These are phyloP conservation scores for Fusarium ramigenum DNA, from an alignment of 2,329 filamentous ascomycete species.

Conservation along the genomic window DNA sequence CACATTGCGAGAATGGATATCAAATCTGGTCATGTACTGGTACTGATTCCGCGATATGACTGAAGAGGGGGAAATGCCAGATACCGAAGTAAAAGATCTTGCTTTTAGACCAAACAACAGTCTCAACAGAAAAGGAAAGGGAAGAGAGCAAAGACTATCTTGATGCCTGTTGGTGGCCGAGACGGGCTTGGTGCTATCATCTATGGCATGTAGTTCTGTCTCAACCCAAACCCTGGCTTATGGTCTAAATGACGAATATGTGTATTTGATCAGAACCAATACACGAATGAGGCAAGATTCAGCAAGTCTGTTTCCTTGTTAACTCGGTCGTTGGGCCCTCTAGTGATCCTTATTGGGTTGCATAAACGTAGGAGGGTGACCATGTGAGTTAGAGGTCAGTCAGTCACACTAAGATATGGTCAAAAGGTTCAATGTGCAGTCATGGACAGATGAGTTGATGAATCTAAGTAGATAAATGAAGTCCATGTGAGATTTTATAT, in stretches of 20 bases:
- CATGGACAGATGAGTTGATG: neutral
- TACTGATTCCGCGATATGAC: neutral
- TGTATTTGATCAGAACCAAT: neutral
- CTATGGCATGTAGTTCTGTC: neutral
- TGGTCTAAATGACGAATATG: neutral
- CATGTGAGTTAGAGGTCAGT: neutral
- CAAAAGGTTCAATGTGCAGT: accelerated
- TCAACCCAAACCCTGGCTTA: neutral
- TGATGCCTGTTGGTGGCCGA: neutral
- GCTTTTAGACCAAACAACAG: neutral
- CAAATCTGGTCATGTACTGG: neutral
- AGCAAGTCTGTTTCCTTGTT: neutral
- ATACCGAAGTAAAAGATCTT: accelerated
- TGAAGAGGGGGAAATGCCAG: accelerated
- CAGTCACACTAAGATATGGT: neutral
- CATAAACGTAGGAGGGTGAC: neutral
- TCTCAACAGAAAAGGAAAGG: accelerated
- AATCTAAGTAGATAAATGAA: accelerated
- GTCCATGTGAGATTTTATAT: neutral
- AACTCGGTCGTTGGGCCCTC: neutral
- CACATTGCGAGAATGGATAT: neutral
- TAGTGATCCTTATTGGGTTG: neutral
- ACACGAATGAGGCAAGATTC: neutral
- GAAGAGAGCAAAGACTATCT: neutral
- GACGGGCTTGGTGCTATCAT: neutral